Evolutionary conservation across 441 rosid genomes (phyloP), one percentile per base, ranked within the genome.

Genomic region (Mallotus repandus): DNA sequence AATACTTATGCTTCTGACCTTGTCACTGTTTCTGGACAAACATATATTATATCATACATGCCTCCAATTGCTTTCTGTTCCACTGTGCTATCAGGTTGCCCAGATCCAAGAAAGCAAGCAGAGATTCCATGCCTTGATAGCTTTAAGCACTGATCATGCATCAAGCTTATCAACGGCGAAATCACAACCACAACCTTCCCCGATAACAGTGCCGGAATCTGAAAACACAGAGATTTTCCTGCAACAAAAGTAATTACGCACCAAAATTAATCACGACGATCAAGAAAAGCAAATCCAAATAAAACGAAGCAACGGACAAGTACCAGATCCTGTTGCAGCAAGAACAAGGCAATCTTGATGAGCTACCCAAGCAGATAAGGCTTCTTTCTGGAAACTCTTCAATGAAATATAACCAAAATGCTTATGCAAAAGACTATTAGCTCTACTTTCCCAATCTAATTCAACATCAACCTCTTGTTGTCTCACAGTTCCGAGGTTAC

Each of bases 101-200:
- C 98, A 68, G 98, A 94, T 59, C 97, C 98, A 73, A 94, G 98
- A 80, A 94, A 94, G 79, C 97, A 94, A 74, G 98, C 95, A 56
- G 98, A 86, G 76, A 94, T 81, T 43, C 86, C 90, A 80, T 88
- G 91, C 71, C 74, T 87, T 71, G 97, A 89, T 21, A 94, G 82
- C 77, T 92, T 90, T 45, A 91, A 86, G 86, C 98, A 94, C 66
- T 92, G 97, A 81, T 94, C 98, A 70, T 92, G 97, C 98, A 94
- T 94, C 85, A 94, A 80, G 78, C 98, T 92, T 73, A 94, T 94
- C 89, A 94, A 85, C 56, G 97, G 98, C 21, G 98, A 94, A 74
- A 94, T 83, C 32, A 92, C 98, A 29, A 92, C 88, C 72, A 94
- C 98, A 68, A 88, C 84, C 73, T 90, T 89, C 74, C 97, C 91